Percentiles rank a stretch among this genome's conserved stretches.
Evolutionary conservation across 2,329 filamentous ascomycete species (phyloP).

Genomic region (Diplocarpon rosae): DNA sequence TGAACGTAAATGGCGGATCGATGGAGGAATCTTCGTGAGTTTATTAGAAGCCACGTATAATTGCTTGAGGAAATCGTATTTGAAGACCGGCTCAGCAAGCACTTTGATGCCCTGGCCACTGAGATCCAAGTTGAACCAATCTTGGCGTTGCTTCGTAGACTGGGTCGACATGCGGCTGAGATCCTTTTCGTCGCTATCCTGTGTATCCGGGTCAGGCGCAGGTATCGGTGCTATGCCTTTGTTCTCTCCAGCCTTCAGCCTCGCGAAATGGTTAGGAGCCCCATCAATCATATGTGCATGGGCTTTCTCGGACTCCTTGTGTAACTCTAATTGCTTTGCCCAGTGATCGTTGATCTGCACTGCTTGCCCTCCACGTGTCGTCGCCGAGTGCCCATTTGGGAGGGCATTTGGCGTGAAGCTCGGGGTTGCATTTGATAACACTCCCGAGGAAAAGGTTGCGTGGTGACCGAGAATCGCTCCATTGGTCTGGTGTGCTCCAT

Average conservation of each 20-base stretch:
- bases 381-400: slow-evolving; percentile 45
- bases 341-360: slow-evolving; percentile 59
- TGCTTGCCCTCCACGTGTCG: slow-evolving; percentile 38
- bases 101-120: slow-evolving; percentile 90
- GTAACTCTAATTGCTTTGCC: slow-evolving; percentile 75
- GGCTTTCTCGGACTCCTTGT: slow-evolving; percentile 64
- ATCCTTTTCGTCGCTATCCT: slow-evolving; percentile 45
- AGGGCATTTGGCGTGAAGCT: slow-evolving; percentile 41
- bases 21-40: slow-evolving; percentile 64
- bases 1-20: slow-evolving; percentile 72
- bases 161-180: slow-evolving; percentile 51
- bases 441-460: slow-evolving; percentile 49
- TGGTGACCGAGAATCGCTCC: slow-evolving; percentile 47
- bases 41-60: slow-evolving; percentile 93
- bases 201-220: slow-evolving; percentile 29
- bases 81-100: slow-evolving; percentile 68
- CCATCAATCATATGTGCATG: slow-evolving; percentile 61
- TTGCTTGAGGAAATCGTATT: slow-evolving; percentile 81
- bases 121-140: slow-evolving; percentile 89
- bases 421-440: slow-evolving; percentile 53
- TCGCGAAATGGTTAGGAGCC: slow-evolving; percentile 60
- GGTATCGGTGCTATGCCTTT: slow-evolving; percentile 43
- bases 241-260: slow-evolving; percentile 59
- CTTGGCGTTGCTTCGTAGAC: slow-evolving; percentile 41
- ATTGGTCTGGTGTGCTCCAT: slow-evolving; percentile 42